A percentile compares a stretch with the other conserved stretches of the same genome.
Conservation (phyloP, 257 asterid genomes). For the Jaltomata sinuosa region DNA sequence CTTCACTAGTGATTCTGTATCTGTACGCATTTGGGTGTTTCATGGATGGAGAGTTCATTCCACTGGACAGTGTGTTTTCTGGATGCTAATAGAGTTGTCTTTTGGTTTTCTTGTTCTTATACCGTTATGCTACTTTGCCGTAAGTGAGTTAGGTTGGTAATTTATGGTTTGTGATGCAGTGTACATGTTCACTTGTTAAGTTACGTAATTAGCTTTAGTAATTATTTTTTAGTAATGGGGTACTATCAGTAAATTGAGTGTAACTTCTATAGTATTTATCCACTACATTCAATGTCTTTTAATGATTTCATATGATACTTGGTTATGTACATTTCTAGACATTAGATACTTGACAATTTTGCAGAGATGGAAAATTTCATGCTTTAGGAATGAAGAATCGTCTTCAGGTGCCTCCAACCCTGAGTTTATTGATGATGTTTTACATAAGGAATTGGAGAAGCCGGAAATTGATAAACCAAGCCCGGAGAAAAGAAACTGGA, state of each 20-base stretch:
- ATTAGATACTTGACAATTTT: slow-evolving; percentile 1
- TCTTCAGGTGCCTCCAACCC: slow-evolving; percentile 33
- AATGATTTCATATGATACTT: background rate
- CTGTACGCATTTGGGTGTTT: background rate
- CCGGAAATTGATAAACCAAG: slow-evolving; percentile 33
- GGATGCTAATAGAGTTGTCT: background rate
- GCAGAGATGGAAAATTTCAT: slow-evolving; percentile 62
- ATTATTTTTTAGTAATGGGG: background rate
- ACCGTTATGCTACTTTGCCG: background rate
- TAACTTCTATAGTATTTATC: background rate
- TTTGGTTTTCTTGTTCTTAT: background rate
- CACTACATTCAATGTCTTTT: background rate
- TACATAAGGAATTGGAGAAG: slow-evolving; percentile 32
- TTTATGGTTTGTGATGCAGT: background rate
- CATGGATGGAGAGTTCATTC: background rate
- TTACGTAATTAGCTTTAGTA: background rate
- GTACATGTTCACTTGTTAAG: background rate
- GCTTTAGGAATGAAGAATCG: slow-evolving; percentile 67
- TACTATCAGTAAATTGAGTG: background rate
- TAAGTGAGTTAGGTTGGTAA: background rate
- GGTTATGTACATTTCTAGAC: background rate
- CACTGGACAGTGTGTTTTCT: background rate
- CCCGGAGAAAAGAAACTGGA: slow-evolving; percentile 26
- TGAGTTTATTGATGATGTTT: slow-evolving; percentile 39
- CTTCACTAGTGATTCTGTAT: background rate